These are phyloP conservation scores for Lentinus brumalis DNA, from an alignment of 768 basidiomycete genomes.

Conservation along the genomic window DNA sequence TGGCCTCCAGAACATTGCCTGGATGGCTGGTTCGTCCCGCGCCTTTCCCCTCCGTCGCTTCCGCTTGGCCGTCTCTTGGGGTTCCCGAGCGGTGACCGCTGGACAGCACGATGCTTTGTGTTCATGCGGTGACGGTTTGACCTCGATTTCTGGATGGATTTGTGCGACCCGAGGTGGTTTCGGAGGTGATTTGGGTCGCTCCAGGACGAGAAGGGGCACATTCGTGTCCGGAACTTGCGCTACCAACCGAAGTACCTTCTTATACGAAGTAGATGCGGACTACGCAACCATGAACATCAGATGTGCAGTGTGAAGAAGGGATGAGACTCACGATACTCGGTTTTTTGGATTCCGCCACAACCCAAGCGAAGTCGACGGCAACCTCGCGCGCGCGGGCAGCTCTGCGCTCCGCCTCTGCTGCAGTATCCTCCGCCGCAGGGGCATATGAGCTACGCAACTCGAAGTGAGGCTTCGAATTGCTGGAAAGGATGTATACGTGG, in stretches of 20 bases:
- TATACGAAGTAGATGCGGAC: too few relatives aligned
- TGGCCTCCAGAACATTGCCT: constrained; percentile 33
- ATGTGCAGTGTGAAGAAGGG: neutral
- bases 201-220: constrained; percentile 1
- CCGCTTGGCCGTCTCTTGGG: neutral
- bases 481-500: neutral
- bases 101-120: constrained; percentile 23
- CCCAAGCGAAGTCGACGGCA: constrained; percentile 32
- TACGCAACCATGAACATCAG: neutral
- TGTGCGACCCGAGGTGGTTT: constrained; percentile 1
- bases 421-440: constrained; percentile 33
- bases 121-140: constrained; percentile 25
- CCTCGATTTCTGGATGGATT: constrained; percentile 2
- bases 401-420: constrained; percentile 28
- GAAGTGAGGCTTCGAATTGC: neutral
- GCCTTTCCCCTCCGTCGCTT: constrained; percentile 11
- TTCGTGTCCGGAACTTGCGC: neutral
- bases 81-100: neutral
- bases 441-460: constrained; percentile 25
- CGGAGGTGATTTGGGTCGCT: constrained; percentile 2
- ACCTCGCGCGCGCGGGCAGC: constrained; percentile 27
- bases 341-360: constrained; percentile 26
- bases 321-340: constrained; percentile 24
- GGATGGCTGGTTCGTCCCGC: constrained; percentile 10
- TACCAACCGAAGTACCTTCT: too few relatives aligned